phyloP scores from a whole-genome alignment of 2,329 filamentous ascomycete genomes.

The Talaromyces funiculosus region DNA sequence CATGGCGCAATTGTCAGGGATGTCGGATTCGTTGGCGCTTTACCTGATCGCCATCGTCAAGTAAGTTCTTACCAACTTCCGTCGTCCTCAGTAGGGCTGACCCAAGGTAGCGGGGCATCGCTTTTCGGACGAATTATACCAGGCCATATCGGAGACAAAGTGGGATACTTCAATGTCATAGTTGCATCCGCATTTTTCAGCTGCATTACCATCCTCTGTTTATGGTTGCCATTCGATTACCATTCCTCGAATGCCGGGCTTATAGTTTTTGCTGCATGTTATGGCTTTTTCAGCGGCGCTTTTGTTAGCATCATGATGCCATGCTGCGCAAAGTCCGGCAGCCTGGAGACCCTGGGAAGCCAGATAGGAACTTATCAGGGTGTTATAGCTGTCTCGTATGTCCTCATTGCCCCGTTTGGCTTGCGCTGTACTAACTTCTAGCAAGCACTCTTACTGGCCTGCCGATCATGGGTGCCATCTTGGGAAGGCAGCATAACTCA shows the following conservation, averaged over 20 bases:
- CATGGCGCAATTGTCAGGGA: conserved; percentile 17
- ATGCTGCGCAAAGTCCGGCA: conserved; percentile 25
- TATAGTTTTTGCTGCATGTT: conserved; percentile 25
- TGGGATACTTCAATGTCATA: conserved; percentile 26
- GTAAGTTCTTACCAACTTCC: conserved; percentile 9
- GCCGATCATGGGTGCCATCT: conserved; percentile 25
- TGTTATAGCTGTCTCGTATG: conserved; percentile 20
- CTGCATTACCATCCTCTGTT: conserved; percentile 18
- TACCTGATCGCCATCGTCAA: conserved; percentile 26
- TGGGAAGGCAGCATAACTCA: conserved; percentile 17
- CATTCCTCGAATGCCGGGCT: conserved; percentile 23
- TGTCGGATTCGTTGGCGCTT: conserved; percentile 19
- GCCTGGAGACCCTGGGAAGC: conserved; percentile 28
- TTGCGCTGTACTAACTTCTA: neutral
- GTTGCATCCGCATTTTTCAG: conserved; percentile 14
- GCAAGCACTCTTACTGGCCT: conserved; percentile 20
- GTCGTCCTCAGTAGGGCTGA: neutral
- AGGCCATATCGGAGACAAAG: conserved; percentile 20
- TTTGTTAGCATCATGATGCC: conserved; percentile 27
- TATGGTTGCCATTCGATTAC: conserved; percentile 28
- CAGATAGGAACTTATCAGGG: conserved; percentile 28
- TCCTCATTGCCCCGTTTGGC: conserved; percentile 2
- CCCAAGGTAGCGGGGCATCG: conserved; percentile 19
- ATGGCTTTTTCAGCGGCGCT: conserved; percentile 26
- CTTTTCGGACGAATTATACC: conserved; percentile 25